phyloP scores from a whole-genome alignment of 2,329 filamentous ascomycete genomes.

The Paramyrothecium roridum region DNA sequence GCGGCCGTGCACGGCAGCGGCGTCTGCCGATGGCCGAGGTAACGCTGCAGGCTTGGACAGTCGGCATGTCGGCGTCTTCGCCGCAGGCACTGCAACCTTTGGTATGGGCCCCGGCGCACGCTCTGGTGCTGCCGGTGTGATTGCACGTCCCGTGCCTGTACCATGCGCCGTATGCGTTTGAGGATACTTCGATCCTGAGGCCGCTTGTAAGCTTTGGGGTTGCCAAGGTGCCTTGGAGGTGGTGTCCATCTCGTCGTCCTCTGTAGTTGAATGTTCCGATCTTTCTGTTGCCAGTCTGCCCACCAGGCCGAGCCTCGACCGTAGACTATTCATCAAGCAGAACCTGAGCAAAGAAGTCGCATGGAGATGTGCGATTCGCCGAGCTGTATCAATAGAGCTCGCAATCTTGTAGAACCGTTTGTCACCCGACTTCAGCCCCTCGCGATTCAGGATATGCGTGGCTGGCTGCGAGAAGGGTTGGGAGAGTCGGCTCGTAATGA shows the following conservation, averaged over 20 bases:
- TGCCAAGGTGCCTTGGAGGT: conserved; percentile 15
- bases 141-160: conserved; percentile 2
- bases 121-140: conserved; percentile 4
- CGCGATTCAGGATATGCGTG: conserved; percentile 65
- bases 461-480: conserved; percentile 67
- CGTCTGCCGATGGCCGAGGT: conserved; percentile 21
- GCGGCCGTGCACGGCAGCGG: conserved; percentile 18
- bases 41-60: conserved; percentile 24
- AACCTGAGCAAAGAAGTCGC: conserved; percentile 57
- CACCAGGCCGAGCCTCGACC: conserved; percentile 36
- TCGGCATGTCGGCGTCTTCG: conserved; percentile 17
- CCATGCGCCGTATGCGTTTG: conserved; percentile 6
- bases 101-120: conserved; percentile 3
- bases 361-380: conserved; percentile 40
- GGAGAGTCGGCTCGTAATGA: conserved; percentile 69
- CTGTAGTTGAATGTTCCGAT: too few species aligned
- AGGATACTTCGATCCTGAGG: conserved; percentile 14
- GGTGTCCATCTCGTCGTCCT: not conserved
- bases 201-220: conserved; percentile 15
- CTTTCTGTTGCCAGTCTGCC: conserved; percentile 23
- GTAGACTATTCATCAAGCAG: conserved; percentile 62
- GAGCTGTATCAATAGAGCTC: conserved; percentile 32
- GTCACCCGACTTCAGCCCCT: conserved; percentile 40
- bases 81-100: conserved; percentile 9
- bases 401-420: conserved; percentile 48